phyloP scores from a whole-genome alignment of 2,329 filamentous ascomycete species.

The Ophiostoma himal-ulmi region DNA sequence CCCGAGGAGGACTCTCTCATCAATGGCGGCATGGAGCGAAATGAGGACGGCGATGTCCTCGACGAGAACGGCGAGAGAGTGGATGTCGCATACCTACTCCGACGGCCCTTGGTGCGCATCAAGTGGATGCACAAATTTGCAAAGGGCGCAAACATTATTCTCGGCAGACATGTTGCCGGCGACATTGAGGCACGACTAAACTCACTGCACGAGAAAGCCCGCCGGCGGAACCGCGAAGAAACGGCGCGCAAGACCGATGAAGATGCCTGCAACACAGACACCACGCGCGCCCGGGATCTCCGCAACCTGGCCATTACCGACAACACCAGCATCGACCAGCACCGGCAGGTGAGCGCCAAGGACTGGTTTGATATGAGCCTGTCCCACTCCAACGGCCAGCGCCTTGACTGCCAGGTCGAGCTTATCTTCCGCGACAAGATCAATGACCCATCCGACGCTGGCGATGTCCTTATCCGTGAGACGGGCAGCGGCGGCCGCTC shows the following conservation, averaged over 20 bases:
- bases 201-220: slow-evolving; percentile 67
- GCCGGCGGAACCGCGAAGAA: slow-evolving; percentile 57
- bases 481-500: slow-evolving; percentile 62
- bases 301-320: slow-evolving; percentile 67
- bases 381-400: slow-evolving; percentile 81
- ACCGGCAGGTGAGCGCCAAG: slow-evolving; percentile 77
- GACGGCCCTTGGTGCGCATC: slow-evolving; percentile 77
- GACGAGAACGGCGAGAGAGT: slow-evolving; percentile 80
- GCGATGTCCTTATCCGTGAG: slow-evolving; percentile 89
- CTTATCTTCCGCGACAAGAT: slow-evolving; percentile 77
- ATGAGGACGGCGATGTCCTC: slow-evolving; percentile 60
- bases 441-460: slow-evolving; percentile 57
- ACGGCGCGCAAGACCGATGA: slow-evolving; percentile 74
- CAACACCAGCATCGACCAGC: slow-evolving; percentile 65
- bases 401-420: slow-evolving; percentile 84
- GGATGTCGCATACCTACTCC: slow-evolving; percentile 88
- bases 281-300: slow-evolving; percentile 71
- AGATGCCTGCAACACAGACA: slow-evolving; percentile 76
- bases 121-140: slow-evolving; percentile 84
- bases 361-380: slow-evolving; percentile 85
- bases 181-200: slow-evolving; percentile 60
- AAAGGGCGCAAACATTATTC: slow-evolving; percentile 57
- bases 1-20: slow-evolving; percentile 58
- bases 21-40: slow-evolving; percentile 50
- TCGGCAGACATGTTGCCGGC: slow-evolving; percentile 50